Percentiles rank a stretch among this genome's conserved stretches.
These are phyloP conservation scores for Clathrus columnatus DNA, from an alignment of 768 basidiomycete species.

Conservation along the genomic window DNA sequence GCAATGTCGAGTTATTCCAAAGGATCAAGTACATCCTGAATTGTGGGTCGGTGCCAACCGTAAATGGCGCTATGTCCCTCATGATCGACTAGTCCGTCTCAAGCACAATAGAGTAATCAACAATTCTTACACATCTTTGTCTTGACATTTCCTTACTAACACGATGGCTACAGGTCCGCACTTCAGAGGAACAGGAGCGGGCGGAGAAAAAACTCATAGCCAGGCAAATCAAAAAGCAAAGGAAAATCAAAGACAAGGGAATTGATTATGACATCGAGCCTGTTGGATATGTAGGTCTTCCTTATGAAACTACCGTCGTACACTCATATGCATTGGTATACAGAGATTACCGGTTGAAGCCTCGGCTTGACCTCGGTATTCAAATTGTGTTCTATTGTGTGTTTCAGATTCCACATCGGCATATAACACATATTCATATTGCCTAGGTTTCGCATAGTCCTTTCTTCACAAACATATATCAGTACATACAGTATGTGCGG, in stretches of 20 bases:
- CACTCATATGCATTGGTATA: not conserved
- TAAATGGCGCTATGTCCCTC: conserved; percentile 76
- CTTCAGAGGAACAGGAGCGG: conserved; percentile 55
- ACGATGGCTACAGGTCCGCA: conserved; percentile 47
- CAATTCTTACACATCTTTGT: conserved; percentile 2
- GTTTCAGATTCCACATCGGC: not conserved
- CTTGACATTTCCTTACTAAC: not conserved
- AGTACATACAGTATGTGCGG: not conserved
- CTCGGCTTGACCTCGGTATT: not conserved
- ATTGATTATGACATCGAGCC: conserved; percentile 81
- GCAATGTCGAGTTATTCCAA: conserved; percentile 82
- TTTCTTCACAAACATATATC: not conserved
- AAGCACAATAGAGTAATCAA: conserved; percentile 75
- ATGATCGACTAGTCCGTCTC: conserved; percentile 56
- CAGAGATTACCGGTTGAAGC: not conserved
- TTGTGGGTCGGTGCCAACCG: conserved; percentile 96
- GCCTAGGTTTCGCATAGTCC: not conserved
- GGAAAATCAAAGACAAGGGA: conserved; percentile 69
- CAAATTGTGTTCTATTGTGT: not conserved
- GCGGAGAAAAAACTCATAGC: conserved; percentile 62
- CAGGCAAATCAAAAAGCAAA: conserved; percentile 69
- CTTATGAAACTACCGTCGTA: not conserved
- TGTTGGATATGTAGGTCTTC: conserved; percentile 69
- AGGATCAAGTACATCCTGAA: conserved; percentile 84
- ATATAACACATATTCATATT: not conserved